Evolutionary conservation across 2,329 filamentous ascomycete species (phyloP), one percentile per base, ranked within the genome.

Genomic region (Alternaria gansuensis): DNA sequence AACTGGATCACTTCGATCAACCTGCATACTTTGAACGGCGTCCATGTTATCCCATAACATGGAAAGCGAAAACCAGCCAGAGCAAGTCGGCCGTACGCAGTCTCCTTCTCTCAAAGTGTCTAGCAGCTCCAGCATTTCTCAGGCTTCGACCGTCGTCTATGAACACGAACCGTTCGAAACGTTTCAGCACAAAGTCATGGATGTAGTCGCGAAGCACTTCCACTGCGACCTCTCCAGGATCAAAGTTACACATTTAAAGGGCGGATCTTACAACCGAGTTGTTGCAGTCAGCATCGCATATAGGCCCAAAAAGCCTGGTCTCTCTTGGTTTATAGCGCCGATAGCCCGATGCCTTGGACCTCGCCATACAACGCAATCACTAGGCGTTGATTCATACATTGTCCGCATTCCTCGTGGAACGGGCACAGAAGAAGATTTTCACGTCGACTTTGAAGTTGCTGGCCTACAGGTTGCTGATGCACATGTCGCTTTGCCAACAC

Each of bases 351-450:
- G 44, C 2, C 2, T 46, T 4, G 0, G 44, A 17, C 4, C 21
- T 6, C 29, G 44, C 17, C 23, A 34, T 29, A 40, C 39, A 14
- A n/a, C 8, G 3, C 1, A 0, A 1, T 2, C 17, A 2, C 9
- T 28, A 3, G 8, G 14, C 4, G 14, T 11, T 1, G 11, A 46
- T 8, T 43, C 37, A 1, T 65, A 65, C 29, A 28, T 66, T n/a
- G 8, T 68, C 3, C 63, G 63, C 2, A 49, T 66, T 3, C 57
- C 59, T 11, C 58, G 62, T 0, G 10, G 7, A 2, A 21, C 37
- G 2, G 17, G 6, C 2, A 31, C n/a, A 4, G 29, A 24, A 9
- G 56, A 65, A 10, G 7, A 36, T n/a, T 17, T 17, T 17, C 17
- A 17, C 17, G 17, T 17, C 17, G 17, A 17, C 17, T 17, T 17